A percentile compares a stretch with the other conserved stretches of the same genome.
Conservation (phyloP, 352 stramenopile genomes). For the Globisporangium uncinulatum region DNA sequence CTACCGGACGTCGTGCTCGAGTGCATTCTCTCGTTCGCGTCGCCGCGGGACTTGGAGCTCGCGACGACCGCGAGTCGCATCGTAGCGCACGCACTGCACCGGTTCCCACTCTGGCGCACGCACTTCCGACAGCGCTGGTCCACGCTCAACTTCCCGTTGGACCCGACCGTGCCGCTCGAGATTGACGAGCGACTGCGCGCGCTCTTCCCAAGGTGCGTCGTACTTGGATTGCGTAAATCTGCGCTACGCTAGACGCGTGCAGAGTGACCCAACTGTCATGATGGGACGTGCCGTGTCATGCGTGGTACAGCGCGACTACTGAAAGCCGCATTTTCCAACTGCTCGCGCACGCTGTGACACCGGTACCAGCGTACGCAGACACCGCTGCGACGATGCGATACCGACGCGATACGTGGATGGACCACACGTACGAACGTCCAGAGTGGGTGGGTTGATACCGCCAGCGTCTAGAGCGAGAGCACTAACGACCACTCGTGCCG, state of each 20-base stretch:
- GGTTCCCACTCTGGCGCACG: conserved; percentile 57
- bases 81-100: conserved; percentile 42
- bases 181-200: conserved; percentile 30
- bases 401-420: conserved; percentile 28
- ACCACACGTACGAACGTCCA: conserved; percentile 35
- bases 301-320: conserved; percentile 25
- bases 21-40: conserved; percentile 30
- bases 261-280: not conserved
- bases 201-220: conserved; percentile 42
- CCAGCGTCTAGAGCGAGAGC: not conserved
- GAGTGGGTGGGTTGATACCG: conserved; percentile 6
- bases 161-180: conserved; percentile 17
- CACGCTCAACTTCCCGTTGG: conserved; percentile 52
- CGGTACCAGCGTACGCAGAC: conserved; percentile 60
- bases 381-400: conserved; percentile 37
- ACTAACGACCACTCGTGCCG: not conserved
- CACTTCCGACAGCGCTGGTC: conserved; percentile 59
- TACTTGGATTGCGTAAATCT: not conserved
- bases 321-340: conserved; percentile 71
- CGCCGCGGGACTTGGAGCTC: conserved; percentile 50
- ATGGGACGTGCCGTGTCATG: not conserved
- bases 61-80: conserved; percentile 39
- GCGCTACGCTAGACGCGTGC: not conserved
- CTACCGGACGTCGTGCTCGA: conserved; percentile 53
- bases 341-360: conserved; percentile 55